These are phyloP conservation scores for Clarireedia homoeocarpa DNA, from an alignment of 2,329 filamentous ascomycete species.

Conservation along the genomic window DNA sequence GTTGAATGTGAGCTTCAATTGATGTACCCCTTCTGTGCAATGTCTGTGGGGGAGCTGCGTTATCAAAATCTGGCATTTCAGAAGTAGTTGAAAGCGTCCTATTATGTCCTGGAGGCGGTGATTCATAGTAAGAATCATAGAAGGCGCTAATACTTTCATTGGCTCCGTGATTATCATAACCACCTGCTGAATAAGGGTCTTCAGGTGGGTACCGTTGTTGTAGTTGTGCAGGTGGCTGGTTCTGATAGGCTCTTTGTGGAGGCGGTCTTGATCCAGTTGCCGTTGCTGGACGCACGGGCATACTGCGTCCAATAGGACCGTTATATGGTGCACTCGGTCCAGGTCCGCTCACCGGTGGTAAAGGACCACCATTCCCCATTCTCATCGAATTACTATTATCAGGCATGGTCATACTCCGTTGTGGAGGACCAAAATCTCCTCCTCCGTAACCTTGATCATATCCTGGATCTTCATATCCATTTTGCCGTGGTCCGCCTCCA, in stretches of 20 bases:
- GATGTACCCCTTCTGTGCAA: conserved; percentile 19
- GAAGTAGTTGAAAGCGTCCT: conserved; percentile 18
- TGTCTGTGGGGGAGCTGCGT: conserved; percentile 9
- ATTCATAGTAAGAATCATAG: conserved; percentile 47
- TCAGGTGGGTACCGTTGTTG: conserved; percentile 13
- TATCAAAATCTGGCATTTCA: conserved; percentile 29
- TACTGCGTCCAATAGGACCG: conserved; percentile 36
- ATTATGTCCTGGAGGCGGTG: conserved; percentile 10
- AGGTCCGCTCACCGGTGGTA: conserved; percentile 20
- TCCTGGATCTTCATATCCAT: conserved; percentile 23
- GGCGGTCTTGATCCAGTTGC: conserved; percentile 44
- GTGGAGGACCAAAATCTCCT: conserved; percentile 42
- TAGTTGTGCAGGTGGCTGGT: conserved; percentile 30
- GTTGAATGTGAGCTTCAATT: conserved; percentile 27
- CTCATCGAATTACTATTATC: conserved; percentile 32
- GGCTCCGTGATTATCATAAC: conserved; percentile 24
- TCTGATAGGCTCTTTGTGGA: conserved; percentile 45
- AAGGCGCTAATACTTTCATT: conserved; percentile 40
- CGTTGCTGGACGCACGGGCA: conserved; percentile 48
- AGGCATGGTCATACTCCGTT: conserved; percentile 57
- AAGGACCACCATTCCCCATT: conserved; percentile 30
- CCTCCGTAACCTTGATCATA: conserved; percentile 27
- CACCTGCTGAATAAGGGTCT: conserved; percentile 9
- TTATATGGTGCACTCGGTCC: conserved; percentile 38
- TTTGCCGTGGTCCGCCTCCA: conserved; percentile 14